Evolutionary conservation across 768 basidiomycete species (phyloP).

Genomic region (Leucocoprinus birnbaumii): DNA sequence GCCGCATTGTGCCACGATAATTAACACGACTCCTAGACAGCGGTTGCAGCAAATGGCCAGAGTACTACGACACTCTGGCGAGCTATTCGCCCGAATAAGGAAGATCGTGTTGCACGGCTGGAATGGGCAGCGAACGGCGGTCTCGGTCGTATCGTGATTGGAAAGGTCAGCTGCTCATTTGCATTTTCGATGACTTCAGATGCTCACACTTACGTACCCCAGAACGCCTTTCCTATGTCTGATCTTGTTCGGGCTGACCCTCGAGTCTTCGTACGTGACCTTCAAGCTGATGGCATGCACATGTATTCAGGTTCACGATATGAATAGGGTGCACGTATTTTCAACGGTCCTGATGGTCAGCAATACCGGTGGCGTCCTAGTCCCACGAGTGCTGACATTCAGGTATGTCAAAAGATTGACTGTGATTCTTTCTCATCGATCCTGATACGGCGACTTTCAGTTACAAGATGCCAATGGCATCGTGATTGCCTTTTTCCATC

Average conservation of each 20-base stretch:
- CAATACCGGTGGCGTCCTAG: conserved; percentile 81
- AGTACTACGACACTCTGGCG: conserved; percentile 79
- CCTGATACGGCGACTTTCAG: conserved; percentile 34
- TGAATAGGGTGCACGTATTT: conserved; percentile 57
- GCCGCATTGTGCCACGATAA: conserved; percentile 1
- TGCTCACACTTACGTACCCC: conserved; percentile 25
- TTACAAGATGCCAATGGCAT: conserved; percentile 68
- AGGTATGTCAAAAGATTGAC: conserved; percentile 39
- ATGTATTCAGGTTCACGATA: conserved; percentile 10
- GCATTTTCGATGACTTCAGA: conserved; percentile 17
- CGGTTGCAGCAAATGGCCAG: conserved; percentile 56
- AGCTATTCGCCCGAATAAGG: conserved; percentile 78
- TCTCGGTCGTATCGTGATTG: conserved; percentile 81
- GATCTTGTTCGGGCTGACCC: conserved; percentile 77
- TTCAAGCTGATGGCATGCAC: conserved; percentile 9
- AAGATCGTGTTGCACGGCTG: conserved; percentile 84
- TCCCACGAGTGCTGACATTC: conserved; percentile 50
- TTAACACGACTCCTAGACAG: conserved; percentile 52
- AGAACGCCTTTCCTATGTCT: conserved; percentile 79
- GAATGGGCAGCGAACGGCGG: conserved; percentile 85
- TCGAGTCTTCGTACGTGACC: conserved; percentile 50
- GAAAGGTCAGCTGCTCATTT: conserved; percentile 53
- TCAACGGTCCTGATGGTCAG: conserved; percentile 81
- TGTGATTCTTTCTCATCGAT: conserved; percentile 16
- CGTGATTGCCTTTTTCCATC: conserved; percentile 78